These are phyloP conservation scores for Jatropha multifida DNA, from an alignment of 441 rosid genomes.

Conservation along the genomic window DNA sequence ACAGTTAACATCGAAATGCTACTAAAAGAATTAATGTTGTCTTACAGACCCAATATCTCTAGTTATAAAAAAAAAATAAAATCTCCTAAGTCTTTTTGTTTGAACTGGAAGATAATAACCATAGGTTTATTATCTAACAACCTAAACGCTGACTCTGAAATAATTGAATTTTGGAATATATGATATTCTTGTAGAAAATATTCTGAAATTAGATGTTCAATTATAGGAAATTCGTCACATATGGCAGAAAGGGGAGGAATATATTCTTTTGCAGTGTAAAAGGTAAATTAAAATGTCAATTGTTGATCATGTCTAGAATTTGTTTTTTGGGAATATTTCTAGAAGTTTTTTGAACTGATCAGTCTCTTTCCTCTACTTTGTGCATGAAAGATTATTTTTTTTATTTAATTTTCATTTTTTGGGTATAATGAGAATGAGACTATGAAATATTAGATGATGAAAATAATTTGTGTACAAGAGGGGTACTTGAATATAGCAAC, in stretches of 20 bases:
- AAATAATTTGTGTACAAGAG: neutral
- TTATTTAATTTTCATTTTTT: no score
- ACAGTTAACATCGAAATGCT: no score
- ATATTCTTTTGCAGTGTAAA: conserved; percentile 1
- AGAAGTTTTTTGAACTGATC: neutral
- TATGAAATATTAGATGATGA: neutral
- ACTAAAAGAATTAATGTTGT: no score
- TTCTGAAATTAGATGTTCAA: neutral
- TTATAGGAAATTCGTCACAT: neutral
- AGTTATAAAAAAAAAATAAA: no score
- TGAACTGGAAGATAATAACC: no score
- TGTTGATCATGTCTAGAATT: neutral
- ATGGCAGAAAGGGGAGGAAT: neutral
- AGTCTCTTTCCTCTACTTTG: neutral
- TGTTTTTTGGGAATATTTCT: neutral
- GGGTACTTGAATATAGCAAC: neutral
- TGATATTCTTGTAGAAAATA: no score
- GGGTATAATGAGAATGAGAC: no score
- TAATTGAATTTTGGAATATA: no score
- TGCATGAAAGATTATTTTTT: neutral
- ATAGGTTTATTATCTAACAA: no score
- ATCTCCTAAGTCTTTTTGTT: no score
- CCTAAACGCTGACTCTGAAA: no score
- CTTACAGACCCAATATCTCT: no score
- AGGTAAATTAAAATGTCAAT: neutral